These are phyloP conservation scores for Xylaria sp. DNA, from an alignment of 2,329 filamentous ascomycete genomes.

Conservation along the genomic window DNA sequence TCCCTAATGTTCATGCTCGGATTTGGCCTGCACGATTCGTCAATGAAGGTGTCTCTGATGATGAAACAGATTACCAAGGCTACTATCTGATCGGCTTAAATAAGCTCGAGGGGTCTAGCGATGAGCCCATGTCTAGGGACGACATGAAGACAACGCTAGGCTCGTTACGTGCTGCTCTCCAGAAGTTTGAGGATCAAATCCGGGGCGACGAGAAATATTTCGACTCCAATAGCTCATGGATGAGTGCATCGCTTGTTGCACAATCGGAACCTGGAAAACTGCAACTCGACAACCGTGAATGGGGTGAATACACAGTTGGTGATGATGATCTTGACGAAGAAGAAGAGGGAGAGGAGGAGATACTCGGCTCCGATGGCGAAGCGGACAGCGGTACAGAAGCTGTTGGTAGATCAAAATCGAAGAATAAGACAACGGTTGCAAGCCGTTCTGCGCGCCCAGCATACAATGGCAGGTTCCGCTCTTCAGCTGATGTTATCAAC, in stretches of 20 bases:
- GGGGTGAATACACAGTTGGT: slow-evolving; percentile 59
- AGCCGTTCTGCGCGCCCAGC: slow-evolving; percentile 45
- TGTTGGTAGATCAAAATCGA: slow-evolving; percentile 41
- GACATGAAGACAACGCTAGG: slow-evolving; percentile 57
- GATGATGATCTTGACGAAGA: slow-evolving; percentile 52
- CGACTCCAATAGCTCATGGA: slow-evolving; percentile 61
- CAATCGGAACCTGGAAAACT: slow-evolving; percentile 56
- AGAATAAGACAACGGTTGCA: slow-evolving; percentile 34
- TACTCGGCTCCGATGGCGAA: slow-evolving; percentile 47
- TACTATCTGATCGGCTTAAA: slow-evolving; percentile 71
- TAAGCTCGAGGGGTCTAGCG: slow-evolving; percentile 44
- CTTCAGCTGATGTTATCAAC: slow-evolving; percentile 68
- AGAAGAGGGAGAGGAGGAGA: slow-evolving; percentile 57
- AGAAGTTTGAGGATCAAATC: slow-evolving; percentile 62
- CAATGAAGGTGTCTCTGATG: slow-evolving; percentile 45
- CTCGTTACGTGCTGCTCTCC: slow-evolving; percentile 57
- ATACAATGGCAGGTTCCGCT: slow-evolving; percentile 62
- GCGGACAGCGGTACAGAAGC: slow-evolving; percentile 47
- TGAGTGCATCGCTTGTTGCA: slow-evolving; percentile 56
- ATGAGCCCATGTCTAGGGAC: slow-evolving; percentile 50
- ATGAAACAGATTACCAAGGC: slow-evolving; percentile 64
- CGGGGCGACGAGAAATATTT: slow-evolving; percentile 60
- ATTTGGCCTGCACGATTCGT: slow-evolving; percentile 74
- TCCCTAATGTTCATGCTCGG: slow-evolving; percentile 63
- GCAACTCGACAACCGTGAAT: slow-evolving; percentile 60